Base-by-base conservation (phyloP, 2,329 filamentous ascomycete species). In the Colletotrichum echinochloae region DNA sequence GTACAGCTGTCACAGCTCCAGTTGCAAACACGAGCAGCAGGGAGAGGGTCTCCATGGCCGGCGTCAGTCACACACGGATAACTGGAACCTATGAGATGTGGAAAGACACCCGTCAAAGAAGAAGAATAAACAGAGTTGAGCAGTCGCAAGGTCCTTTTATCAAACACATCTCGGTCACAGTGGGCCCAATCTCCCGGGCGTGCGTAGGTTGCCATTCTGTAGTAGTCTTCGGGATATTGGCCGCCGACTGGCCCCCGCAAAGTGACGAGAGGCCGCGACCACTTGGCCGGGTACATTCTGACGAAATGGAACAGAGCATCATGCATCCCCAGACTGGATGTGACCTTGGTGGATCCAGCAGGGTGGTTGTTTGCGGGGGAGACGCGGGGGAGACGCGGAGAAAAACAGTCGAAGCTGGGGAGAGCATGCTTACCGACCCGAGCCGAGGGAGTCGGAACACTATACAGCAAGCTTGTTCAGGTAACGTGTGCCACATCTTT, bases 311-410 rank as follows among this genome's bases (percentile, higher is more conserved):
- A 8, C 5, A 1, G 35, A 16, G 35, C 14, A 16, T 30, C 26
- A 44, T 18, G 28, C n/a, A n/a, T n/a, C 39, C 9, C 35, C 46
- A 12, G 14, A 46, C n/a, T 39, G 23, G 4, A 60, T 37, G 20
- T 18, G 18, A 12, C 35, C 55, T 23, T 23, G 9, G 30, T 5
- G 5, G 39, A 14, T 16, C 5, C 37, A 16, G 14, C 37, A 39
- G 39, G 44, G 46, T 28, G 18, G 30, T 33, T n/a, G 46, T 37
- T 48, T 57, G 60, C 28, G 66, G 66, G 60, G 66, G 30, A 68
- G 11, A 23, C 60, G 30, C 41, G 26, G 52, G 20, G 66, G 30
- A 68, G 11, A 23, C 60, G 30, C 41, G 26, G 52, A 16, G 60
- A 20, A 46, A 44, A 16, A 12, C 41, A n/a, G 20, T 44, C 41